A percentile compares a stretch with the other conserved stretches of the same genome.
Evolutionary conservation across 345 rosid genomes (phyloP).

Genomic region (Camelina laxa): DNA sequence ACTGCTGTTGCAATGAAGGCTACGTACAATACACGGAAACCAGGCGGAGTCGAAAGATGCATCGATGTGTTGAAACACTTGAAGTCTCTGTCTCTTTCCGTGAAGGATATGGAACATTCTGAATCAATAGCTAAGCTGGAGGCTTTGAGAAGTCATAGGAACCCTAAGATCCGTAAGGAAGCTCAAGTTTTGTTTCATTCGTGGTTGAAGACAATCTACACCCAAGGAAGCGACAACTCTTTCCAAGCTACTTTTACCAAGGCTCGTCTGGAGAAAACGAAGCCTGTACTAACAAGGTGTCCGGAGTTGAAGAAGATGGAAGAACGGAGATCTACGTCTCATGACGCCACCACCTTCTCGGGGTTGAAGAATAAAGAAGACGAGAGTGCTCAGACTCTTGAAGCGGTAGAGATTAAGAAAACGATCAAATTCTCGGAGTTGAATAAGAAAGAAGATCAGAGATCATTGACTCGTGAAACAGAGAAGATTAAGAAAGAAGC

Average conservation of each 20-base stretch:
- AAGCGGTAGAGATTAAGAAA: neutral
- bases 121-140: neutral
- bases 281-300: neutral
- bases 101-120: neutral
- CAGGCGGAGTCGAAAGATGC: slow-evolving; percentile 18
- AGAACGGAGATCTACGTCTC: neutral
- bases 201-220: slow-evolving; percentile 16
- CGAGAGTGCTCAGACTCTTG: neutral
- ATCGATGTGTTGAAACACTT: neutral
- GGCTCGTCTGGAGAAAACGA: neutral
- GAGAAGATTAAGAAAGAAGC: neutral
- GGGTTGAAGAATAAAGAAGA: neutral
- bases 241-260: neutral
- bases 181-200: slow-evolving; percentile 27
- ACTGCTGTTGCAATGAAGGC: slow-evolving; percentile 1
- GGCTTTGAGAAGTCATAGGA: slow-evolving; percentile 19
- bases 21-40: neutral
- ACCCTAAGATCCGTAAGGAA: slow-evolving; percentile 24
- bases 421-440: neutral
- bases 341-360: neutral
- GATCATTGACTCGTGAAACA: neutral
- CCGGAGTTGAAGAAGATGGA: neutral
- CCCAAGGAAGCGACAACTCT: slow-evolving; percentile 13
- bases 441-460: neutral
- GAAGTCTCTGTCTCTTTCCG: slow-evolving; percentile 11